phyloP scores from a whole-genome alignment of 139 green algal species.

The Chlamydomonas sp. region DNA sequence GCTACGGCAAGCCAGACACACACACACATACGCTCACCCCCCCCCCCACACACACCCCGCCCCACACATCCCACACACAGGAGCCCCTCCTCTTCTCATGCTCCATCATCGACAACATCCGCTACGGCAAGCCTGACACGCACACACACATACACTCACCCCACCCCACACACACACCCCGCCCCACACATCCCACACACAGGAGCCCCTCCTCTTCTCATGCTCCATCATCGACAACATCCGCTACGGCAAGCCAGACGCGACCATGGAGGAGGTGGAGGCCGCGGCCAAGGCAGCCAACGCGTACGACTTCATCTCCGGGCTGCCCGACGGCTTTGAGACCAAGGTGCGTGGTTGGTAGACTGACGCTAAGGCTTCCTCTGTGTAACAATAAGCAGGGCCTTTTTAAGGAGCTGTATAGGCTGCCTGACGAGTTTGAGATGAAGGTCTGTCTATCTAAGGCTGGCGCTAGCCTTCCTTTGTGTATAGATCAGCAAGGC shows the following conservation, averaged over 20 bases:
- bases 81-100: slow-evolving; percentile 50
- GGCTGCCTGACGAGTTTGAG: too few relatives aligned
- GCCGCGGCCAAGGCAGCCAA: slow-evolving; percentile 64
- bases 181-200: slow-evolving; percentile 23
- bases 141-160: slow-evolving; percentile 3
- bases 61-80: slow-evolving; percentile 50
- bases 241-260: slow-evolving; percentile 14
- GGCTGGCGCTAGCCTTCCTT: too few relatives aligned
- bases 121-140: background rate
- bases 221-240: slow-evolving; percentile 75
- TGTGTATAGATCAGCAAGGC: too few relatives aligned
- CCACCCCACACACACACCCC: too few relatives aligned
- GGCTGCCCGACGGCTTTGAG: slow-evolving; percentile 56
- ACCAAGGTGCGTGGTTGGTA: slow-evolving; percentile 25
- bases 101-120: slow-evolving; percentile 70
- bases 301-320: slow-evolving; percentile 69
- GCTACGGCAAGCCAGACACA: background rate
- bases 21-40: slow-evolving; percentile 1
- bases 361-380: too few relatives aligned
- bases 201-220: slow-evolving; percentile 87
- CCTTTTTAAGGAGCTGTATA: too few relatives aligned
- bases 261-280: slow-evolving; percentile 47
- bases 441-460: too few relatives aligned
- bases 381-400: too few relatives aligned
- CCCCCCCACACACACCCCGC: too few relatives aligned